Evolutionary conservation across 2,329 filamentous ascomycete genomes (phyloP).

Genomic region (Xylariaceae sp.): DNA sequence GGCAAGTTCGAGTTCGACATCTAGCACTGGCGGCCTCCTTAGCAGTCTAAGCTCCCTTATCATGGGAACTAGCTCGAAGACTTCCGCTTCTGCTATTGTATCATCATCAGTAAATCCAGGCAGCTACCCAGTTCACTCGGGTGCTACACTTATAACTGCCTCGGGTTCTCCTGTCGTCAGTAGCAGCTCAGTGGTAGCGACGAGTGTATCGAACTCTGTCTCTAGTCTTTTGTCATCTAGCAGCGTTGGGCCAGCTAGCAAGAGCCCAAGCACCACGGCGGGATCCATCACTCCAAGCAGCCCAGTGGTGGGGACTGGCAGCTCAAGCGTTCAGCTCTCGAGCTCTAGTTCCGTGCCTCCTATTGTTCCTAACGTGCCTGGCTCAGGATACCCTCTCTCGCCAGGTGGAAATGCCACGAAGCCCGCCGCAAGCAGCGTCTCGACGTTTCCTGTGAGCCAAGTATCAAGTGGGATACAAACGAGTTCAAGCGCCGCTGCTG

Average conservation of each 20-base stretch:
- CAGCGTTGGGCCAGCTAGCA: background rate
- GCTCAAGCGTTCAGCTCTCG: background rate
- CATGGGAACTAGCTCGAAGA: slow-evolving; percentile 22
- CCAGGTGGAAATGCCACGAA: no score
- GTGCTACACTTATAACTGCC: background rate
- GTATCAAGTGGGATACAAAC: no score
- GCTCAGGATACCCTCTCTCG: no score
- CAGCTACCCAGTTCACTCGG: slow-evolving; percentile 3
- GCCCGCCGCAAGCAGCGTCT: no score
- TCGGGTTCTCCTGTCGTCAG: background rate
- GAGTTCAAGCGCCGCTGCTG: slow-evolving; percentile 11
- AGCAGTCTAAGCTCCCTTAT: slow-evolving; percentile 30
- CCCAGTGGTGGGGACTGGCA: background rate
- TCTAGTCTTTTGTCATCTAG: background rate
- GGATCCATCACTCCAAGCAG: background rate
- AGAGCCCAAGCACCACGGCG: background rate
- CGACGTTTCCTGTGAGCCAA: no score
- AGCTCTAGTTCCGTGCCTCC: slow-evolving; percentile 6
- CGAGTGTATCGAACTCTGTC: background rate
- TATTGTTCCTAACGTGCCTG: background rate
- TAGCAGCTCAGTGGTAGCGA: background rate
- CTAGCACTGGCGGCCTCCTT: slow-evolving; percentile 23
- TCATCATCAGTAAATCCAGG: background rate
- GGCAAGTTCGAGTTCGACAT: background rate
- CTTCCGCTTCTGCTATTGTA: background rate